Conservation (phyloP, 2,329 filamentous ascomycete genomes). For the Incumbomyces lentus region DNA sequence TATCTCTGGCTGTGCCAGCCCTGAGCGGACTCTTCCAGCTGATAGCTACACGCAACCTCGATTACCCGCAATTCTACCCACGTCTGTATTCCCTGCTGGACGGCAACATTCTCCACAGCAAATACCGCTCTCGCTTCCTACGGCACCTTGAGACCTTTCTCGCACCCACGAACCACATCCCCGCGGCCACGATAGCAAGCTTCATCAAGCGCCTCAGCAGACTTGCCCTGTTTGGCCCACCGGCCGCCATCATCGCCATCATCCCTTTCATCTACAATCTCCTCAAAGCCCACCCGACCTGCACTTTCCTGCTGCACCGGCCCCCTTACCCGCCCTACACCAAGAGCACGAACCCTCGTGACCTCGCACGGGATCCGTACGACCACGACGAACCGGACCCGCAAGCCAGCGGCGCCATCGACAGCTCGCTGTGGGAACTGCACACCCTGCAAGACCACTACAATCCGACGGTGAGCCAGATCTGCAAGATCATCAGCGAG, state of each 20-base stretch:
- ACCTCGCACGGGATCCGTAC: slow-evolving; percentile 62
- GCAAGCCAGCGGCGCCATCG: slow-evolving; percentile 74
- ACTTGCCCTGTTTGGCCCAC: slow-evolving; percentile 76
- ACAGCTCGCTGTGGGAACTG: slow-evolving; percentile 91
- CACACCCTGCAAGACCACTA: slow-evolving; percentile 86
- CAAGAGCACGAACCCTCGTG: slow-evolving; percentile 45
- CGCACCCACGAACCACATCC: slow-evolving; percentile 72
- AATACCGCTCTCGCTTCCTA: slow-evolving; percentile 88
- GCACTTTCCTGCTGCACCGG: slow-evolving; percentile 93
- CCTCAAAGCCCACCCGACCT: slow-evolving; percentile 76
- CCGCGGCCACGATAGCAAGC: slow-evolving; percentile 79
- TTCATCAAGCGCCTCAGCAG: slow-evolving; percentile 91
- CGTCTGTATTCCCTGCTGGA: slow-evolving; percentile 93
- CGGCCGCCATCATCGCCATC: slow-evolving; percentile 76
- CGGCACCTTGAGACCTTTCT: slow-evolving; percentile 85
- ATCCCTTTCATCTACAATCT: slow-evolving; percentile 95
- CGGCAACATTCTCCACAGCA: slow-evolving; percentile 77
- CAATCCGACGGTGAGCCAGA: slow-evolving; percentile 89
- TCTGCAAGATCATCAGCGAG: slow-evolving; percentile 86
- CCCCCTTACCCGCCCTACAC: slow-evolving; percentile 50
- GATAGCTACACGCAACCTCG: slow-evolving; percentile 84
- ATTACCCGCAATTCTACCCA: slow-evolving; percentile 87
- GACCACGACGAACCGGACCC: slow-evolving; percentile 66
- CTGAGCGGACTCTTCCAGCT: slow-evolving; percentile 90
- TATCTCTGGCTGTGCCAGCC: slow-evolving; percentile 67